These are phyloP conservation scores for Candida pini DNA, from an alignment of 805 yeast species.

Conservation along the genomic window DNA sequence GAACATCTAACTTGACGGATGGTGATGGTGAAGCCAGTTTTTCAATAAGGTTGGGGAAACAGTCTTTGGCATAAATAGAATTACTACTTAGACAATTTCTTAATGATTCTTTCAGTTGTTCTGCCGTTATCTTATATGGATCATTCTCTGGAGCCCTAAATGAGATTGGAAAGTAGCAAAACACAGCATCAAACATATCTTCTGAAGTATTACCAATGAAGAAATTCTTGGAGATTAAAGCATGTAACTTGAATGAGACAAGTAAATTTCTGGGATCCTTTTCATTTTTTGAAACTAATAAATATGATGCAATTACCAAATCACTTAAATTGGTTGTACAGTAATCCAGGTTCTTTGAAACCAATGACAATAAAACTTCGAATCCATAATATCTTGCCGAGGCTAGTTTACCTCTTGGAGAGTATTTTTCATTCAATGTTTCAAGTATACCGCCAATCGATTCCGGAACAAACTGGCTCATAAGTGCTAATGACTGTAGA, in stretches of 20 bases:
- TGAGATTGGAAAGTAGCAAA: conserved; percentile 95
- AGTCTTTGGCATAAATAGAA: conserved; percentile 59
- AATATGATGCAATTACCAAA: conserved; percentile 48
- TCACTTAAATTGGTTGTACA: conserved; percentile 27
- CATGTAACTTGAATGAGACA: conserved; percentile 56
- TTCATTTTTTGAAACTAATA: conserved; percentile 76
- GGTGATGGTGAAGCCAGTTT: conserved; percentile 75
- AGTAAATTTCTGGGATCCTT: conserved; percentile 90
- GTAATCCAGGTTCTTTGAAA: conserved; percentile 24
- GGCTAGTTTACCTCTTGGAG: conserved; percentile 56
- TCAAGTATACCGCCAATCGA: conserved; percentile 34
- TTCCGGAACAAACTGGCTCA: conserved; percentile 41
- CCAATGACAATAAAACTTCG: conserved; percentile 36
- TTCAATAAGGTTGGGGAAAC: conserved; percentile 72
- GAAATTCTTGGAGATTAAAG: conserved; percentile 37
- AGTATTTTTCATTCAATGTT: conserved; percentile 36
- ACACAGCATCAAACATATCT: conserved; percentile 79
- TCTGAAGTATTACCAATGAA: conserved; percentile 41
- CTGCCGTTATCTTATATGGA: conserved; percentile 75
- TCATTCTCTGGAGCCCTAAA: conserved; percentile 90
- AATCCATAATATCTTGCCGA: conserved; percentile 58
- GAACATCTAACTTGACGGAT: conserved; percentile 65
- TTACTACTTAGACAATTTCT: conserved; percentile 60
- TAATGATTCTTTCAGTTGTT: conserved; percentile 59
- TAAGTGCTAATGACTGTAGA: conserved; percentile 42